Evolutionary conservation across 257 asterid genomes (phyloP), one percentile per base, ranked within the genome.

Genomic region (Fraxinus quadrangulata): DNA sequence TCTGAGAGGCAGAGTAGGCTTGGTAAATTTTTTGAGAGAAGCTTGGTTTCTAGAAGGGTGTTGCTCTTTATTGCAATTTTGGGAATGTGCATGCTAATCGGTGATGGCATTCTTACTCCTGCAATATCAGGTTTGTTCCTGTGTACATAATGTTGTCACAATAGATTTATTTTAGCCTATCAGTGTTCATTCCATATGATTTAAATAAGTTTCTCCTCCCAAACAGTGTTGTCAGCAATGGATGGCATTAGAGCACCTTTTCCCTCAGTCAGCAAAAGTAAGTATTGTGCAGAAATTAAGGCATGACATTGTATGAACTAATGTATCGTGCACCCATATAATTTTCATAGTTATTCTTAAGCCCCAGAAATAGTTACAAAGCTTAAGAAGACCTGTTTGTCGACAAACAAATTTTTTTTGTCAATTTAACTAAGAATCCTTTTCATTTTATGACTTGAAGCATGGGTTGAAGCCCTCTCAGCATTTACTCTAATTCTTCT

Each of bases 21-120:
- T 24, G 89, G 86, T 70, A 86, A 74, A 59, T 86, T 86, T 77
- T 81, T 80, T 49, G 87, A 86, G 66, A 83, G 72, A 77, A 86
- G 86, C 79, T 80, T 81, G 83, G 40, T 86, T 72, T 82, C 89
- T 68, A 76, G 86, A 79, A 79, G 87, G 81, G 63, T 86, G 63
- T 76, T 86, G 80, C 87, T 84, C 49, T 86, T 86, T 74, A 21
- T 86, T 61, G 86, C 89, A 26, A 86, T 90, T 76, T 79, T 90
- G 68, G 96, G 92, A 67, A 89, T 75, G 81, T 87, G 92, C 81
- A 90, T 90, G 96, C 86, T 87, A 71, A 90, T 90, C 70, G 96
- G 96, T 42, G 96, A 90, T 65, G 93, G 96, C 39, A 87, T 88
- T 63, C 93, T 90, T 54, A 88, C 93, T 74, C 93, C 92, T 65